These are phyloP conservation scores for Cutaneotrichosporon mucoides DNA, from an alignment of 1,284 basidiomycete species.

Conservation along the genomic window DNA sequence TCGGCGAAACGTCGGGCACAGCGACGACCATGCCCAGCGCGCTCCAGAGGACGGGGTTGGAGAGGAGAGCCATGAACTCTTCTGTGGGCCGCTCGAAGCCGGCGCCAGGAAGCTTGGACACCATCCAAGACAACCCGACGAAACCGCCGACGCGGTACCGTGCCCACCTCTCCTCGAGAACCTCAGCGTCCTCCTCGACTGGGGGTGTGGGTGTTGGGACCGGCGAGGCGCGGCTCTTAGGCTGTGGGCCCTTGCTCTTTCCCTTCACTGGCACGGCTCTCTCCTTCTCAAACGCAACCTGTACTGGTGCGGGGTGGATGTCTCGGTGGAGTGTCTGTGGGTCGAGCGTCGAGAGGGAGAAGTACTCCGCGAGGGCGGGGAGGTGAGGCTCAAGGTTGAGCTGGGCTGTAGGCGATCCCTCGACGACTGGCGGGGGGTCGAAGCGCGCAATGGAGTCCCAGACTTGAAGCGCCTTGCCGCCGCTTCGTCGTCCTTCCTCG, in stretches of 20 bases:
- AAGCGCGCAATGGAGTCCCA: slow-evolving; percentile 37
- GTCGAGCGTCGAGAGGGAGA: slow-evolving; percentile 57
- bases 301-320: slow-evolving; percentile 60
- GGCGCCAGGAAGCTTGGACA: slow-evolving; percentile 26
- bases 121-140: slow-evolving; percentile 60
- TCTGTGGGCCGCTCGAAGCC: slow-evolving; percentile 22
- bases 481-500: slow-evolving; percentile 42
- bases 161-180: slow-evolving; percentile 62
- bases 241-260: neutral
- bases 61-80: slow-evolving; percentile 28
- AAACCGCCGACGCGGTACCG: slow-evolving; percentile 68
- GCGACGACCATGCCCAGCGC: slow-evolving; percentile 20
- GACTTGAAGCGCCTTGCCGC: slow-evolving; percentile 29
- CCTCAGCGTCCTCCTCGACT: slow-evolving; percentile 29
- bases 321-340: slow-evolving; percentile 62
- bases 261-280: slow-evolving; percentile 24
- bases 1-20: slow-evolving; percentile 12
- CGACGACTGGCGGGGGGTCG: neutral
- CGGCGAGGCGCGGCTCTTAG: slow-evolving; percentile 14
- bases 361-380: slow-evolving; percentile 39
- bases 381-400: slow-evolving; percentile 50
- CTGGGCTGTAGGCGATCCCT: slow-evolving; percentile 9
- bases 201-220: slow-evolving; percentile 13
- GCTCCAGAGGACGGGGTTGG: slow-evolving; percentile 38
- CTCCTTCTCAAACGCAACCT: slow-evolving; percentile 20